A percentile compares a stretch with the other conserved stretches of the same genome.
Conservation (phyloP, 805 yeast genomes). For the Kuraishia piskuri region DNA sequence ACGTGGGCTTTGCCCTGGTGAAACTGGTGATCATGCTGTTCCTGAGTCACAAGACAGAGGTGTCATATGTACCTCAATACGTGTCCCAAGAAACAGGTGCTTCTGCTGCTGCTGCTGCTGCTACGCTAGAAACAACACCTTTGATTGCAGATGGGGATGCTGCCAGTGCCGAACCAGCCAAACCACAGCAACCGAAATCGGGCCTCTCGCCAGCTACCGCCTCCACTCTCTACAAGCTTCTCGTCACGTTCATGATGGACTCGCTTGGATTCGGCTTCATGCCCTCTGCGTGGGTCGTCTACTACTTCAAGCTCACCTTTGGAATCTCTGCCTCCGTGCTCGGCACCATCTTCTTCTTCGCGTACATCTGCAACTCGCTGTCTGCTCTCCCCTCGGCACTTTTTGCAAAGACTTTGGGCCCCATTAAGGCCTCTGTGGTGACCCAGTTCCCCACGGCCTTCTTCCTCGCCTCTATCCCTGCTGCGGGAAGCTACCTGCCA, state of each 20-base stretch:
- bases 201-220: constrained; percentile 35
- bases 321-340: constrained; percentile 43
- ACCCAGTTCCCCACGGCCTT: constrained; percentile 76
- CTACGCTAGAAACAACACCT: constrained; percentile 9
- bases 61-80: constrained; percentile 17
- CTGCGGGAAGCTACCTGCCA: constrained; percentile 25
- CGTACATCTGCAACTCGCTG: constrained; percentile 54
- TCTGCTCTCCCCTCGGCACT: constrained; percentile 74
- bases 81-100: constrained; percentile 17
- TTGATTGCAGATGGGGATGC: constrained; percentile 3
- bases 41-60: constrained; percentile 47
- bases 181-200: constrained; percentile 2
- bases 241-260: constrained; percentile 69
- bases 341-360: constrained; percentile 60
- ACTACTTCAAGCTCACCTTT: constrained; percentile 59
- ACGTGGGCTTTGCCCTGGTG: constrained; percentile 42
- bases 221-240: constrained; percentile 35
- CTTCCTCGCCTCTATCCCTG: constrained; percentile 47
- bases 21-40: constrained; percentile 44
- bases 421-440: constrained; percentile 63
- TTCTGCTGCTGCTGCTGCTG: constrained; percentile 1
- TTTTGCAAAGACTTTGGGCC: constrained; percentile 62
- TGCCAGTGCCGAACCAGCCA: background rate
- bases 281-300: constrained; percentile 85
- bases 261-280: constrained; percentile 85